phyloP scores from a whole-genome alignment of 495 filamentous ascomycete species.

The Penicillium angulare region DNA sequence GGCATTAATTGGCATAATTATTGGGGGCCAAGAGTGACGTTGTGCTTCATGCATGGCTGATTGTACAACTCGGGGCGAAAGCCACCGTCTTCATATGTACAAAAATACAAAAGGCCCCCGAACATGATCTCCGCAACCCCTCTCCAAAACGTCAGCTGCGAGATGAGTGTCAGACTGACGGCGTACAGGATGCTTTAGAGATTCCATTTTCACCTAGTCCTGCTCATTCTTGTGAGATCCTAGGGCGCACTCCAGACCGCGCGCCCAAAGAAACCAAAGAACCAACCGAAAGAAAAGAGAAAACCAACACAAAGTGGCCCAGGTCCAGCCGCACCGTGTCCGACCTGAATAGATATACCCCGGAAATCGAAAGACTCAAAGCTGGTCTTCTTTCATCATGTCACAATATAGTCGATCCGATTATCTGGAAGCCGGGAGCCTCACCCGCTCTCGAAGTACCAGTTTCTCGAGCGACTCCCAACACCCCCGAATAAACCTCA shows the following conservation, averaged over 20 bases:
- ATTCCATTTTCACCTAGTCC: constrained; percentile 23
- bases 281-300: constrained; percentile 8
- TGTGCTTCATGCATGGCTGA: constrained; percentile 5
- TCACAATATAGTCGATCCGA: constrained; percentile 37
- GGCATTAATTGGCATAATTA: constrained; percentile 2
- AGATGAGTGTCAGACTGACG: constrained; percentile 18
- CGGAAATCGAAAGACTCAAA: constrained; percentile 4
- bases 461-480: constrained; percentile 47
- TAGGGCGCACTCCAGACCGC: constrained; percentile 10
- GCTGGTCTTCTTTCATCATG: constrained; percentile 20
- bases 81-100: too few species aligned
- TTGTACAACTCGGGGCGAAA: constrained; percentile 4
- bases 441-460: constrained; percentile 44
- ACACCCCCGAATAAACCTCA: constrained; percentile 42
- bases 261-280: neutral
- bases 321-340: neutral
- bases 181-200: constrained; percentile 34
- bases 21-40: constrained; percentile 8
- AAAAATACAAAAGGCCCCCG: constrained; percentile 13
- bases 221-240: constrained; percentile 11
- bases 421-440: constrained; percentile 29
- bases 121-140: neutral
- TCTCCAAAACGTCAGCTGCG: constrained; percentile 11
- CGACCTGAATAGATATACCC: constrained; percentile 5
- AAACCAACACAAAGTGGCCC: constrained; percentile 7